Percentiles rank a stretch among this genome's conserved stretches.
phyloP scores from a whole-genome alignment of 2,329 filamentous ascomycete genomes.

The Triangularia verruculosa region DNA sequence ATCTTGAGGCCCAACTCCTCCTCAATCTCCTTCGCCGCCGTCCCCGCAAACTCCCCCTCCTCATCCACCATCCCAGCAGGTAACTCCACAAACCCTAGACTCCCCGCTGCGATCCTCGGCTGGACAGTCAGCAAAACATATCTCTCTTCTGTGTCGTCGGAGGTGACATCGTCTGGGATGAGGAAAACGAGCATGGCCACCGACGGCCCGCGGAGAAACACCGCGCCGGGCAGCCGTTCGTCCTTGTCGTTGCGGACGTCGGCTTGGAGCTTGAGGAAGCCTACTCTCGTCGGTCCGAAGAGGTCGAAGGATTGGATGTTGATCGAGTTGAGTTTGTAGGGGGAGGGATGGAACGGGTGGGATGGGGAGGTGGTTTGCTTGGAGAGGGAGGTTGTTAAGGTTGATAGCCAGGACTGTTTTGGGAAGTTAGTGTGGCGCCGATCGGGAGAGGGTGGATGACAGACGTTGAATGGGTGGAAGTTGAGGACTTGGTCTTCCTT shows the following conservation, averaged over 20 bases:
- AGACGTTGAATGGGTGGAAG: slow-evolving; percentile 52
- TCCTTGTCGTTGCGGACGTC: slow-evolving; percentile 45
- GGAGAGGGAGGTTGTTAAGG: slow-evolving; percentile 44
- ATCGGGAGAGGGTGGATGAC: slow-evolving; percentile 12
- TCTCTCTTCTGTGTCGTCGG: slow-evolving; percentile 42
- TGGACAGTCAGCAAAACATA: slow-evolving; percentile 59
- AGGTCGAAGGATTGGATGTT: slow-evolving; percentile 53
- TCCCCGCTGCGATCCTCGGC: slow-evolving; percentile 54
- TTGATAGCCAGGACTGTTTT: slow-evolving; percentile 48
- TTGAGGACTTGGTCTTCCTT: slow-evolving; percentile 42
- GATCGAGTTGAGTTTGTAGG: slow-evolving; percentile 51
- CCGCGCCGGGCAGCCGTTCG: slow-evolving; percentile 50
- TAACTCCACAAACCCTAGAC: slow-evolving; percentile 56
- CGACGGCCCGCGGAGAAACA: slow-evolving; percentile 58
- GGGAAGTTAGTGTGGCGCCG: neutral
- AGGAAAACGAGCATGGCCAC: slow-evolving; percentile 60
- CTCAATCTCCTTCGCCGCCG: slow-evolving; percentile 57
- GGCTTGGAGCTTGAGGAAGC: slow-evolving; percentile 56
- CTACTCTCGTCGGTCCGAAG: slow-evolving; percentile 44
- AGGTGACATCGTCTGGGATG: slow-evolving; percentile 46
- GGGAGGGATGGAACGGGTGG: slow-evolving; percentile 53
- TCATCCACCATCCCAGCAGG: slow-evolving; percentile 64
- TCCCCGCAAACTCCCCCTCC: slow-evolving; percentile 52
- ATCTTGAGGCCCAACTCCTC: slow-evolving; percentile 59
- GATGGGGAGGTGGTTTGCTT: slow-evolving; percentile 33